Base-by-base conservation (phyloP, 352 stramenopile genomes). In the Phytophthora syringae region DNA sequence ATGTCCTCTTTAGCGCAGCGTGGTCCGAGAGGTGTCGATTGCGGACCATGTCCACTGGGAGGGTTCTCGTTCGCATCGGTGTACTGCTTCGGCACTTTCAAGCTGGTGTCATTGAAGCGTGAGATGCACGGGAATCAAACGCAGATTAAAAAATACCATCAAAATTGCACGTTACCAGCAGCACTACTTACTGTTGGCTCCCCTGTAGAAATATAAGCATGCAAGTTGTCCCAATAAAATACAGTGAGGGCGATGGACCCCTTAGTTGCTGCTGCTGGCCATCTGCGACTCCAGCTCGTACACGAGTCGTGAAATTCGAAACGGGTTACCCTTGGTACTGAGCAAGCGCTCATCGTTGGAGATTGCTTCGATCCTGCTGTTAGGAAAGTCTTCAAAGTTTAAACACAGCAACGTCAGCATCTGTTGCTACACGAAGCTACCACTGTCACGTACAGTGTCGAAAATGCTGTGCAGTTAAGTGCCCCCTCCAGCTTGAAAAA, bases 21-120 rank as follows among this genome's bases (percentile, higher is more conserved):
- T 86, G 79, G 76, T 73, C 76, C 10, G 77, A 92, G 9, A 67
- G 82, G 16, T 90, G 81, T 60, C 82, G 82, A 20, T 62, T 93
- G 24, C 70, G 76, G 22, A 93, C 81, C 5, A 61, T 88, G n/a
- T 84, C 81, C 5, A 90, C 77, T 1, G 82, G 82, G 11, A 70
- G 58, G 30, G 71, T 93, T 16, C 57, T 79, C 18, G 45, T 93
- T 2, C 65, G 80, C 18, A 30, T 93, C 16, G 68, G 72, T 1
- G 62, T 92, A 27, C 42, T 93, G 16, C 54, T 86, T 53, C 60
- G 83, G 13, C 78, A 93, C 36, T 83, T 93, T 32, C 53, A 84
- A 6, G 25, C 54, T 34, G 69, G 44, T 11, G 44, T 54, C 20
- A 66, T 73, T 64, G 42, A 62, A 24, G 52, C 62, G 12, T 70